These are phyloP conservation scores for Beauveria caledonica DNA, from an alignment of 2,329 filamentous ascomycete genomes.

Conservation along the genomic window DNA sequence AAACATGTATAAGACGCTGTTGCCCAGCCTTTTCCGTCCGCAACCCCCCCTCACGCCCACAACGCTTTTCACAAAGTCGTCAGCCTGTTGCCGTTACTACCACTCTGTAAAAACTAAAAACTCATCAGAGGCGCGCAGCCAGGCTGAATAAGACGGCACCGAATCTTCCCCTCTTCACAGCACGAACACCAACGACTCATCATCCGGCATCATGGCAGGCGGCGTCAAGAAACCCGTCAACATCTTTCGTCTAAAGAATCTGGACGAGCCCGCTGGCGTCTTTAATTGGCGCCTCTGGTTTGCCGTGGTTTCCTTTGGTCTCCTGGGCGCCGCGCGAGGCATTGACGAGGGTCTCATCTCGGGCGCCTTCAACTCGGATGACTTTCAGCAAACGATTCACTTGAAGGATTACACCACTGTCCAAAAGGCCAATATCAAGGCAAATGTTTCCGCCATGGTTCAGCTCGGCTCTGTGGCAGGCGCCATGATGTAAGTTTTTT, in stretches of 20 bases:
- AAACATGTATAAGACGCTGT: neutral
- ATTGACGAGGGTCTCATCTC: conserved; percentile 75
- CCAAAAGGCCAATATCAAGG: conserved; percentile 59
- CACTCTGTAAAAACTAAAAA: neutral
- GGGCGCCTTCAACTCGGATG: conserved; percentile 58
- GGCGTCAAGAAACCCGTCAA: conserved; percentile 49
- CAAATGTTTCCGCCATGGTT: conserved; percentile 74
- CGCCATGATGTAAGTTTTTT: conserved; percentile 43
- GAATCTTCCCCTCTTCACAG: too few species aligned
- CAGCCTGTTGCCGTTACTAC: neutral
- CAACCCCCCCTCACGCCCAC: neutral
- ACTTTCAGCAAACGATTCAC: conserved; percentile 53
- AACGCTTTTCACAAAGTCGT: neutral
- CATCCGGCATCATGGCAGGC: conserved; percentile 34
- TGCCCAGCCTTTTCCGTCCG: neutral
- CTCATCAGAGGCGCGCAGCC: neutral
- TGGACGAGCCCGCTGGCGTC: conserved; percentile 59
- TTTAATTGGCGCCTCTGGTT: conserved; percentile 77
- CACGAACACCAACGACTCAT: neutral
- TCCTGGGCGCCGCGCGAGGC: conserved; percentile 65
- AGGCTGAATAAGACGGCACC: too few species aligned
- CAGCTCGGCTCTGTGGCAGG: conserved; percentile 69
- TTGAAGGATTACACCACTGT: conserved; percentile 43
- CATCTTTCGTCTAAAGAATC: conserved; percentile 55
- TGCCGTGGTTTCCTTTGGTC: conserved; percentile 62